Evolutionary conservation across 108 stramenopile genomes (phyloP).

Genomic region (Cyclotella baltica): DNA sequence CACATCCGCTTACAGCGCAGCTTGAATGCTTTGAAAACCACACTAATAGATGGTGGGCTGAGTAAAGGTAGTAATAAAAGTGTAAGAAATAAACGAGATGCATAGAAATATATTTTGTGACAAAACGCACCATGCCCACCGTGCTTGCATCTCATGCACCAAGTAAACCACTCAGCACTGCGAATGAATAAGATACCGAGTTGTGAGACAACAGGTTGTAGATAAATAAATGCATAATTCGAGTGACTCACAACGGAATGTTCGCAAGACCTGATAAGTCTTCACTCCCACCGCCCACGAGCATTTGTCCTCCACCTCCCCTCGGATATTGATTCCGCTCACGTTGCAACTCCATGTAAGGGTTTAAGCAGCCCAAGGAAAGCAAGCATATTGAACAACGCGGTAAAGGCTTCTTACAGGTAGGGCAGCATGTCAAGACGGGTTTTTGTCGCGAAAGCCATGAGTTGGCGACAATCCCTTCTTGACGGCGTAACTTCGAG

Average conservation of each 20-base stretch:
- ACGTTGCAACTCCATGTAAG: constrained; percentile 84
- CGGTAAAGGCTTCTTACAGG: constrained; percentile 88
- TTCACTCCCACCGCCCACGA: constrained; percentile 36
- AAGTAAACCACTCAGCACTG: constrained; percentile 72
- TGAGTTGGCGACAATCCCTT: constrained; percentile 69
- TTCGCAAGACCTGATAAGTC: constrained; percentile 68
- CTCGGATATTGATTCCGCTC: constrained; percentile 56
- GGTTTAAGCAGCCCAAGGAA: constrained; percentile 84
- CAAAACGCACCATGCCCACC: constrained; percentile 19
- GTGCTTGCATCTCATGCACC: constrained; percentile 93
- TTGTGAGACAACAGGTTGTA: not conserved
- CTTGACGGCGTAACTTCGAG: constrained; percentile 63
- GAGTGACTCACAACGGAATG: constrained; percentile 80
- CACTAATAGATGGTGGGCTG: constrained; percentile 84
- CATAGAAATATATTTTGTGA: not conserved
- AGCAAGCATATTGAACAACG: constrained; percentile 89
- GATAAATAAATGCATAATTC: not conserved
- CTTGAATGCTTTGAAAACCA: constrained; percentile 87
- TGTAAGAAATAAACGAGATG: not conserved
- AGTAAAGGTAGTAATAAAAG: constrained; percentile 50
- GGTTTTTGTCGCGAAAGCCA: constrained; percentile 85
- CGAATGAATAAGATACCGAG: not conserved
- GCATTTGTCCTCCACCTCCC: constrained; percentile 19
- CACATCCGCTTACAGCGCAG: constrained; percentile 90
- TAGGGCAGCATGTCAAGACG: constrained; percentile 87